A percentile compares a stretch with the other conserved stretches of the same genome.
Evolutionary conservation across 306 rosid species (phyloP).

Genomic region (Pterocarpus santalinus): DNA sequence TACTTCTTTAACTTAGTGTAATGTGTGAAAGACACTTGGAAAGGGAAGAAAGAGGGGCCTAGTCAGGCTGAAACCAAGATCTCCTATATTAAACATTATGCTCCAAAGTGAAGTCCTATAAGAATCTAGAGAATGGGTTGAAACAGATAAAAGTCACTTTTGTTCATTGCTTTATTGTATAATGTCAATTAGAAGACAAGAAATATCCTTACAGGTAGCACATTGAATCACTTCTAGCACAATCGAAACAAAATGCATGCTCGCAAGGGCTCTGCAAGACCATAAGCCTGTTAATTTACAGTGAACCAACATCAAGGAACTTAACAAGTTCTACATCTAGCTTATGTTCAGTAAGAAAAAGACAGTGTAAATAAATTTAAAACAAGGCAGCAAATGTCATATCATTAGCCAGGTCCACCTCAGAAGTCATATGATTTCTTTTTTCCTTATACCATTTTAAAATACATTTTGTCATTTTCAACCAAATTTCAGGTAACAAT

Average conservation of each 20-base stretch:
- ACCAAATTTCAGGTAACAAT: conserved; percentile 8
- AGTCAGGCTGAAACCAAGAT: conserved; percentile 34
- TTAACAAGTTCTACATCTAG: conserved; percentile 25
- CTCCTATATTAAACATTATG: conserved; percentile 14
- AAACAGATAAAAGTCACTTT: neutral
- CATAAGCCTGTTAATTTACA: conserved; percentile 39
- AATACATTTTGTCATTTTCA: conserved; percentile 21
- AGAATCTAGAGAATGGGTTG: conserved; percentile 13
- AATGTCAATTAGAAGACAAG: conserved; percentile 37
- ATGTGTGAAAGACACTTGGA: conserved; percentile 11
- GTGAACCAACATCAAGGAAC: conserved; percentile 30
- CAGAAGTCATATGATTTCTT: neutral
- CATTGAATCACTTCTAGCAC: conserved; percentile 93
- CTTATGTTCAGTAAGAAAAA: conserved; percentile 3
- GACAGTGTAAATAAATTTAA: neutral
- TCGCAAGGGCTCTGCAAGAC: conserved; percentile 97
- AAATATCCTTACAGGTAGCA: conserved; percentile 92
- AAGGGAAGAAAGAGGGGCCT: neutral
- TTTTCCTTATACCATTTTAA: neutral
- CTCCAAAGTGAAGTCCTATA: conserved; percentile 20
- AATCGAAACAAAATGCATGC: conserved; percentile 95
- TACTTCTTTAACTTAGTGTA: conserved; percentile 15
- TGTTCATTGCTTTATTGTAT: conserved; percentile 13
- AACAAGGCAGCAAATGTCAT: conserved; percentile 8
- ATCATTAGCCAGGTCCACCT: conserved; percentile 26